phyloP scores from a whole-genome alignment of 2,329 filamentous ascomycete species.

The Xylariaceae sp. region DNA sequence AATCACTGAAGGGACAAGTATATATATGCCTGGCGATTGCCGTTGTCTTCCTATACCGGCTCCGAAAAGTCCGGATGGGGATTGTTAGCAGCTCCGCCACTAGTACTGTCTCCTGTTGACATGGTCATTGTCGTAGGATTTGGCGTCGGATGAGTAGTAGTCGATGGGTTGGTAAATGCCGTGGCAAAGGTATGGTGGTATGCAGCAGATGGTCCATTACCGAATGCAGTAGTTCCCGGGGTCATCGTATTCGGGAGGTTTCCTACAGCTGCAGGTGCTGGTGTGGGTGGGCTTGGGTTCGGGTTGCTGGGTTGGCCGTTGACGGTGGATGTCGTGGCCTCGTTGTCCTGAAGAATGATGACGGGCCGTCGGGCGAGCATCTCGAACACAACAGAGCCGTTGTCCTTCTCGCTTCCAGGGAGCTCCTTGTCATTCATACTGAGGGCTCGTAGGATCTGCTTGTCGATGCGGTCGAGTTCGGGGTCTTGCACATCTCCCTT shows the following conservation, averaged over 20 bases:
- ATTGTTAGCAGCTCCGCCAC: neutral
- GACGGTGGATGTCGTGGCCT: slow-evolving; percentile 1
- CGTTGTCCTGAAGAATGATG: slow-evolving; percentile 23
- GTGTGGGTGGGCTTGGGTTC: neutral
- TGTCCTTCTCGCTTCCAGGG: slow-evolving; percentile 14
- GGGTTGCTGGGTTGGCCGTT: slow-evolving; percentile 1
- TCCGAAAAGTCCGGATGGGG: too few species aligned
- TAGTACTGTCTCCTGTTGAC: too few species aligned
- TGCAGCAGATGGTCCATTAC: slow-evolving; percentile 1
- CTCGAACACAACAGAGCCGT: slow-evolving; percentile 20
- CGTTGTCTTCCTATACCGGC: too few species aligned
- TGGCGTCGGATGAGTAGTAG: slow-evolving; percentile 2
- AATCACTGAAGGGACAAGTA: too few species aligned
- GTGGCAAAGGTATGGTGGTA: slow-evolving; percentile 9
- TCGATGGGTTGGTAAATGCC: slow-evolving; percentile 5
- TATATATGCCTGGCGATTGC: too few species aligned
- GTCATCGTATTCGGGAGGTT: neutral
- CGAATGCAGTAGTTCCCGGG: neutral
- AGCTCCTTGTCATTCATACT: slow-evolving; percentile 26
- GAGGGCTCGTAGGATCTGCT: slow-evolving; percentile 27
- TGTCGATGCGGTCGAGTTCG: slow-evolving; percentile 27
- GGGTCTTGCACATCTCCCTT: slow-evolving; percentile 22
- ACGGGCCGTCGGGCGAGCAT: slow-evolving; percentile 25
- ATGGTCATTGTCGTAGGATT: neutral
- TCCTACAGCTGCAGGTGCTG: neutral